Base-by-base conservation (phyloP, 257 asterid species). In the Cordia subcordata region DNA sequence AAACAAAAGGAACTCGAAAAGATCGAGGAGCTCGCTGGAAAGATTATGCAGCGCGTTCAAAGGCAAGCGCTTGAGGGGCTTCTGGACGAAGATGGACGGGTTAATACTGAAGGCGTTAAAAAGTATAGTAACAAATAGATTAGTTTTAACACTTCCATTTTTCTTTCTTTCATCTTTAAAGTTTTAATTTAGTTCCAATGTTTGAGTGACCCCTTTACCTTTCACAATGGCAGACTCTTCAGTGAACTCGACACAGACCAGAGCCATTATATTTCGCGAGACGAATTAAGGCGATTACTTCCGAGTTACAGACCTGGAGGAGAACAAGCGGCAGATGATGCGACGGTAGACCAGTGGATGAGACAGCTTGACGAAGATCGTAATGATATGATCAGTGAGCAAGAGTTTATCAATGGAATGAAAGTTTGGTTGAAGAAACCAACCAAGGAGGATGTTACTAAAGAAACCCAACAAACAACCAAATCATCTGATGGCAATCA, bases 1-100 rank as follows among this genome's bases (percentile, higher is more conserved):
- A 27, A 27, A 27, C 62, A 73, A 64, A 83, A 82, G 60, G 90
- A 80, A 62, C 81, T 77, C 1, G 81, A 82, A 60, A 69, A 55
- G 69, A 75, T 75, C 84, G 79, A 53, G 35, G 70, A 42, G 73
- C 53, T 84, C 8, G 55, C 81, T 20, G 74, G 84, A 11, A 73
- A 70, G 33, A 62, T 81, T 16, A 11, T 79, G 20, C 52, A 72
- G 23, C 63, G 66, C 40, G 65, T 84, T 33, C 80, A 73, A 21
- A 57, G 63, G 58, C 64, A 55, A 10, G 70, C 44, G 1, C 50
- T 73, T 13, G 82, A 86, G 50, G 44, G 35, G 35, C 84, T 84
- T 20, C 21, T 72, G 32, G 45, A 65, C 19, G 75, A 77, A 37
- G 74, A 75, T 47, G 82, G 86, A 22, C 64, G 35, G 4, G 35